Conservation (phyloP, 495 filamentous ascomycete genomes). For the Beverwykella pulmonaria region DNA sequence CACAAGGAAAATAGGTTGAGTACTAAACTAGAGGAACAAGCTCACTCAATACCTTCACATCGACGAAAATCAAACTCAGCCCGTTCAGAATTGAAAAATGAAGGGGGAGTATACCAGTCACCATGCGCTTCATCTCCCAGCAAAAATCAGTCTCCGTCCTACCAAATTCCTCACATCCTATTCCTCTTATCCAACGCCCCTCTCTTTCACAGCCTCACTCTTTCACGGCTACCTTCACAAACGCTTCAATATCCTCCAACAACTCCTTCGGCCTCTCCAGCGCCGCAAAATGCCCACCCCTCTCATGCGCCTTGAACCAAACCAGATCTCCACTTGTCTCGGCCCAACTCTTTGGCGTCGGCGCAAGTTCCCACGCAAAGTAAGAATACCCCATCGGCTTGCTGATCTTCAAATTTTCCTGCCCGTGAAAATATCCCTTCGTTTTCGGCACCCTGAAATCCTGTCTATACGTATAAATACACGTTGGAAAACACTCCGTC, state of each 20-base stretch:
- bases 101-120: no score
- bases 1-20: no score
- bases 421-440: constrained; percentile 21
- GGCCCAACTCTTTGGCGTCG: constrained; percentile 56
- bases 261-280: constrained; percentile 59
- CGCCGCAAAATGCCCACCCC: constrained; percentile 66
- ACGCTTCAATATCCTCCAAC: constrained; percentile 61
- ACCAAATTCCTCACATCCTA: no score
- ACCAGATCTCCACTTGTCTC: constrained; percentile 55
- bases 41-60: no score
- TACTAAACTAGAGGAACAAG: no score
- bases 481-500: constrained; percentile 59
- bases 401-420: constrained; percentile 45
- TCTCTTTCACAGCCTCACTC: neutral
- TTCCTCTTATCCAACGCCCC: no score
- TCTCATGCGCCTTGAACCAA: constrained; percentile 52
- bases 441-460: constrained; percentile 37
- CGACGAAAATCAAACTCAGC: no score
- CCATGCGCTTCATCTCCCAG: no score
- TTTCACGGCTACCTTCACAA: constrained; percentile 52
- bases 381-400: constrained; percentile 64
- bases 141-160: no score
- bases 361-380: constrained; percentile 59
- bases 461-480: constrained; percentile 61
- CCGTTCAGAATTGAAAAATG: no score